phyloP scores from a whole-genome alignment of 192 early-diverging fungal genomes.

The Chytriomyces sp. region DNA sequence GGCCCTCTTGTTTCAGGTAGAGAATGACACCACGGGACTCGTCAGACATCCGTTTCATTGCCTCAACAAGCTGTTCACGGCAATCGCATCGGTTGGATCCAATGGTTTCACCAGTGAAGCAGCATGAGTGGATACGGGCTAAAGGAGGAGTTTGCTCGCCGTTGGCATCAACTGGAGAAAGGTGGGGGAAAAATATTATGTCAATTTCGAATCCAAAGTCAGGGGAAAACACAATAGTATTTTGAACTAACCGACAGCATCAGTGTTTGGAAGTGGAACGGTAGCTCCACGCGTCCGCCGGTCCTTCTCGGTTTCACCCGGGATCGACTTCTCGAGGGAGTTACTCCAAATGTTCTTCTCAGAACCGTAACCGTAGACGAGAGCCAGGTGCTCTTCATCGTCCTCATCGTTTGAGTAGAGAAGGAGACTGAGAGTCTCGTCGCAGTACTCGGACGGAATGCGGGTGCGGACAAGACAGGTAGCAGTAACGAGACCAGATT shows the following conservation, averaged over 20 bases:
- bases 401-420: slow-evolving; percentile 86
- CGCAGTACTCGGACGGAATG: slow-evolving; percentile 49
- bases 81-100: slow-evolving; percentile 93
- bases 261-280: background rate
- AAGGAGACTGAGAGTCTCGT: slow-evolving; percentile 57
- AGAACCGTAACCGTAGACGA: slow-evolving; percentile 85
- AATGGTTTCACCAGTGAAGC: slow-evolving; percentile 96
- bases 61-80: slow-evolving; percentile 34
- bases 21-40: slow-evolving; percentile 92
- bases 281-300: slow-evolving; percentile 81
- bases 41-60: slow-evolving; percentile 64
- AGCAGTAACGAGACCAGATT: background rate
- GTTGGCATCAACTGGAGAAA: slow-evolving; percentile 63
- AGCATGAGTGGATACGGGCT: slow-evolving; percentile 94
- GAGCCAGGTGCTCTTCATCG: slow-evolving; percentile 89
- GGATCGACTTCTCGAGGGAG: slow-evolving; percentile 67
- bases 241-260: slow-evolving; percentile 54
- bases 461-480: slow-evolving; percentile 46
- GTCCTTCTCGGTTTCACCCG: slow-evolving; percentile 79
- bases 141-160: slow-evolving; percentile 90
- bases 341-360: slow-evolving; percentile 56
- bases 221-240: slow-evolving; percentile 93
- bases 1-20: slow-evolving; percentile 94
- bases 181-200: background rate
- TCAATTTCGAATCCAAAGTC: slow-evolving; percentile 33